Evolutionary conservation across 805 yeast genomes (phyloP), one percentile per base, ranked within the genome.

Genomic region (Cyberlindnera americana): DNA sequence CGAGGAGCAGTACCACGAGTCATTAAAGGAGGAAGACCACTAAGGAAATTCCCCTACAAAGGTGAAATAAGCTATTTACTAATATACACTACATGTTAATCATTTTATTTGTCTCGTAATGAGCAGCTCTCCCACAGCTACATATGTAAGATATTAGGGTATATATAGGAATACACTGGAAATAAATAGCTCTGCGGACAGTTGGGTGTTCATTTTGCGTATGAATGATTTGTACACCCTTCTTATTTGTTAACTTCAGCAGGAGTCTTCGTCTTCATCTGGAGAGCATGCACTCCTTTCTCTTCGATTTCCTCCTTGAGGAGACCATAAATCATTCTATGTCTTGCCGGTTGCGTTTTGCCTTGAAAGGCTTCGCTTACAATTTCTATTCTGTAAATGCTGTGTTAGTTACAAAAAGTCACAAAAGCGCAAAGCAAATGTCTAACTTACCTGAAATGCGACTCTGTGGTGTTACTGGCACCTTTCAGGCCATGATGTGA

Each of bases 281-380:
- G 96, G 44, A 90, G 66, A 0, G 97, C 96, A 65, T 90, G 98
- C 15, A 91, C 77, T 1, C 93, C 90, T 41, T 77, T 73, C 23
- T 64, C 67, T 36, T 75, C 70, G 52, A 90, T 64, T 56, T 90
- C 96, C 21, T 86, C 86, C 38, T 75, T 77, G 32, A 91, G 67
- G 35, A 85, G 56, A 36, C 65, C 64, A 58, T 87, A 90, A 0
- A 91, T 71, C 56, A 81, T 55, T 43, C 97, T 64, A 64, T 90
- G 98, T 59, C 98, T 74, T 23, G 75, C 62, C 0, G 95, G 91
- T 56, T 77, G 69, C 11, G 69, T 61, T 59, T 79, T 69, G 0
- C 88, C 90, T 25, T 64, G 62, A 56, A 90, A 90, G 36, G 62
- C 69, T 25, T 78, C 78, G 50, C 90, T 81, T 9, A 87, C 84